Conservation (phyloP, 768 basidiomycete genomes). For the Chalciporus piperatus region DNA sequence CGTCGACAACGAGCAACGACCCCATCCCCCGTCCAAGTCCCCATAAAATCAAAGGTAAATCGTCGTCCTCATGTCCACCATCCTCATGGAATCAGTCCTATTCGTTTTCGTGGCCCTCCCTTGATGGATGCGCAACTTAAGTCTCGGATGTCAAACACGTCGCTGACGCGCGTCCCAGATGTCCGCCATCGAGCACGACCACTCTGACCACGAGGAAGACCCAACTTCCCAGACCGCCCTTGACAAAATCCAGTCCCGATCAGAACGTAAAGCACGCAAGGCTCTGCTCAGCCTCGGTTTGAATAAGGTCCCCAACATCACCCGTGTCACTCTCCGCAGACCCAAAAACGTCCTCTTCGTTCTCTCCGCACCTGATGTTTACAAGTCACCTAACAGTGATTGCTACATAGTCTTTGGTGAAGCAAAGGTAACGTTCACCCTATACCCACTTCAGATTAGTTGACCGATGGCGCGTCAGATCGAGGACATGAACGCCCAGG, state of each 20-base stretch:
- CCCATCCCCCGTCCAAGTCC: constrained; percentile 11
- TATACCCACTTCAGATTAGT: constrained; percentile 2
- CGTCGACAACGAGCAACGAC: constrained; percentile 34
- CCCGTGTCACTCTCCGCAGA: constrained; percentile 89
- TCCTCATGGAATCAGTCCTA: not conserved
- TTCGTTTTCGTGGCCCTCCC: not conserved
- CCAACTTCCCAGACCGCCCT: constrained; percentile 81
- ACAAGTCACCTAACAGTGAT: constrained; percentile 96
- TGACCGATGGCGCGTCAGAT: constrained; percentile 41
- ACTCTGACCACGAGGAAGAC: constrained; percentile 83
- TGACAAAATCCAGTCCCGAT: constrained; percentile 91
- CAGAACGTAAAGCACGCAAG: constrained; percentile 94
- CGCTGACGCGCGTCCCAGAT: constrained; percentile 44
- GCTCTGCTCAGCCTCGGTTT: constrained; percentile 87
- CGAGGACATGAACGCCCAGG: constrained; percentile 84
- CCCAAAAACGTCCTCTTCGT: constrained; percentile 97
- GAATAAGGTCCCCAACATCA: constrained; percentile 91
- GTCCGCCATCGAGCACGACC: constrained; percentile 83
- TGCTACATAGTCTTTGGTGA: constrained; percentile 99
- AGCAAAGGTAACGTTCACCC: constrained; percentile 61
- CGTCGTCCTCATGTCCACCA: not conserved
- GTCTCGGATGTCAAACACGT: constrained; percentile 29
- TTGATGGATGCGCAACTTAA: constrained; percentile 29
- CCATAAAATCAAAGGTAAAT: constrained; percentile 22
- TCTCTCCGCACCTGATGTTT: constrained; percentile 91